Evolutionary conservation across 1,284 basidiomycete genomes (phyloP), one percentile per base, ranked within the genome.

Genomic region (Athelia sp.): DNA sequence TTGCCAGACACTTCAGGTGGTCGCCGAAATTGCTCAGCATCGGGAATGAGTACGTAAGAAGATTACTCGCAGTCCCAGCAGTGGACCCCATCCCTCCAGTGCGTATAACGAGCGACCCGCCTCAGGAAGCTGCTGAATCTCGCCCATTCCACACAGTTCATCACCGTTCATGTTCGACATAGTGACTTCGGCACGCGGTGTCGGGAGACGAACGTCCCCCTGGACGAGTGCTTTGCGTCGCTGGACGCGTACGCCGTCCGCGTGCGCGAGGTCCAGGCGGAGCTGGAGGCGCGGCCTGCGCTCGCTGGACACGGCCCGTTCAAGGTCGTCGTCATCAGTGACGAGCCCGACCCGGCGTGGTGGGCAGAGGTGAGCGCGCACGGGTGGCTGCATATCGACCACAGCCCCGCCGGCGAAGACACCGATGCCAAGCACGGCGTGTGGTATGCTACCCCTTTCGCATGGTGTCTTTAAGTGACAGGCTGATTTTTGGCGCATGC

Each of bases 101-200:
- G 56, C 1, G 59, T 59, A 38, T 43, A 56, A 57, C 3, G 10
- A 15, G 3, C 24, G 14, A 18, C 9, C 38, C 26, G 11, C 22
- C 6, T 21, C 15, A 6, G 9, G 17, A 18, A 49, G 19, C 40
- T 43, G 18, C 18, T 17, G 6, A 19, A 22, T 9, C 15, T 49
- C 15, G 15, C n/a, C 18, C 24, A 17, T n/a, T 40, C 22, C 38
- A 10, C 9, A 40, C 52, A 73, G 70, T 72, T 71, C 53, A 74
- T 79, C 48, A 66, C 70, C 3, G 62, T 78, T 4, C 77, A 79
- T 58, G 62, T 72, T n/a, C 68, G 76, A 15, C 72, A 68, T 10
- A 71, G 70, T 15, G 76, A 78, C 57, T 78, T 78, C 54, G 59
- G 50, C 14, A 51, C 48, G 17, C 53, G 60, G 51, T 78, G 74